Evolutionary conservation across 306 rosid genomes (phyloP).

Genomic region (Cucumis hystrix): DNA sequence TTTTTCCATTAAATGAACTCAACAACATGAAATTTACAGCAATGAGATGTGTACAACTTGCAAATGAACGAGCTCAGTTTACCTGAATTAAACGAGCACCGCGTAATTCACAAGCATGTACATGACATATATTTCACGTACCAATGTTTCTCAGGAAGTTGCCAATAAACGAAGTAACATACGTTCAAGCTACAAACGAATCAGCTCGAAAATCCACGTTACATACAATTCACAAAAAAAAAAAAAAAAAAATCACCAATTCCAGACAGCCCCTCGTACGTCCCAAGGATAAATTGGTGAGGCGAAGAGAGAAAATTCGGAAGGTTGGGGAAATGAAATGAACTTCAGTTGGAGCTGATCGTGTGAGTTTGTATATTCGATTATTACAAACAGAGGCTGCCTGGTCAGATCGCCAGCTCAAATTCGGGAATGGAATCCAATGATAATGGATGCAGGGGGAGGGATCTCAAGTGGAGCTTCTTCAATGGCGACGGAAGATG

Average conservation of each 20-base stretch:
- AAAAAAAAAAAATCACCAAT: not conserved
- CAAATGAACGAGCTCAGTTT: not conserved
- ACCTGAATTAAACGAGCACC: not conserved
- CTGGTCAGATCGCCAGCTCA: conserved; percentile 24
- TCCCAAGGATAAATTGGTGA: not conserved
- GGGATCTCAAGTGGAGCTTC: conserved; percentile 20
- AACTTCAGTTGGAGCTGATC: not conserved
- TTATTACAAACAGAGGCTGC: conserved; percentile 13
- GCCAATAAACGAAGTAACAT: not conserved
- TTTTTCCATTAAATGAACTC: not conserved
- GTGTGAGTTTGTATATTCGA: not conserved
- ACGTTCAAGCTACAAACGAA: not conserved
- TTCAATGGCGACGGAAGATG: conserved; percentile 26
- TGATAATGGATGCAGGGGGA: conserved; percentile 21
- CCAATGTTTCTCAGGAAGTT: not conserved
- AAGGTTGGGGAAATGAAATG: not conserved
- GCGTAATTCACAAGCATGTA: not conserved
- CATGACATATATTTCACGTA: not conserved
- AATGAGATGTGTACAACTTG: not conserved
- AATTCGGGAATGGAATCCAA: conserved; percentile 9
- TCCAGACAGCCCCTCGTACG: not conserved
- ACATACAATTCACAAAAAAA: not conserved
- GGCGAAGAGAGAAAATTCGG: not conserved
- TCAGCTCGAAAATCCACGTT: not conserved
- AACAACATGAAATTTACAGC: not conserved